Base-by-base conservation (phyloP, 352 stramenopile genomes). In the Pythium chondricola region DNA sequence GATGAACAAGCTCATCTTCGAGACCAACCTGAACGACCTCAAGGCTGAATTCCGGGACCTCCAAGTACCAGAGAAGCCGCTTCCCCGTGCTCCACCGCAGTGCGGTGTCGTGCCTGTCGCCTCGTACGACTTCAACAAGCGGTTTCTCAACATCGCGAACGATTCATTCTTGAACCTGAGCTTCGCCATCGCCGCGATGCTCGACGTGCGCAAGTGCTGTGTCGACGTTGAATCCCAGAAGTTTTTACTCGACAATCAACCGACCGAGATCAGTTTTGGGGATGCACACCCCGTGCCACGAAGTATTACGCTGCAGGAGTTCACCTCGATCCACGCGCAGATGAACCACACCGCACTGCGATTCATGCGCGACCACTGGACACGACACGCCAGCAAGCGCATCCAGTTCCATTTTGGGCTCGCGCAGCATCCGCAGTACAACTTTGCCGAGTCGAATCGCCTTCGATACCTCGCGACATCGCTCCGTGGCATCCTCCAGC, bases 1-100 rank as follows among this genome's bases (percentile, higher is more conserved):
- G 20, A 97, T 97, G 87, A 98, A 98, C 81, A 78, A 86, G 26
- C 58, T 98, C 16, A 76, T 97, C 6, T 88, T 97, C 18, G 77
- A 89, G 36, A 77, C 75, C 7, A 90, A 83, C 20, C 42, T 75
- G n/a, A 52, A 70, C 27, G 79, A 93, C 32, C 36, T 87, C n/a
- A 46, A 58, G 20, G 26, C 22, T n/a, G 79, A 87, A 33, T 85
- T 88, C 40, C 57, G 60, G 0, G 68, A 83, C 27, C 52, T 93
- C 3, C 61, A 51, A 25, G 43, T 90, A 6, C 71, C 76, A 1
- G 38, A 66, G 35, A 36, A 48, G 46, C 24, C 47, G 2, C 40
- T 56, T 2, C 29, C 27, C 0, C 56, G 45, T 8, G 53, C 70
- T 10, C 50, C 77, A 32, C 71, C 67, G 4, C 46, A 69, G 40